phyloP scores from a whole-genome alignment of 1,284 basidiomycete genomes.

The Puccinia horiana region DNA sequence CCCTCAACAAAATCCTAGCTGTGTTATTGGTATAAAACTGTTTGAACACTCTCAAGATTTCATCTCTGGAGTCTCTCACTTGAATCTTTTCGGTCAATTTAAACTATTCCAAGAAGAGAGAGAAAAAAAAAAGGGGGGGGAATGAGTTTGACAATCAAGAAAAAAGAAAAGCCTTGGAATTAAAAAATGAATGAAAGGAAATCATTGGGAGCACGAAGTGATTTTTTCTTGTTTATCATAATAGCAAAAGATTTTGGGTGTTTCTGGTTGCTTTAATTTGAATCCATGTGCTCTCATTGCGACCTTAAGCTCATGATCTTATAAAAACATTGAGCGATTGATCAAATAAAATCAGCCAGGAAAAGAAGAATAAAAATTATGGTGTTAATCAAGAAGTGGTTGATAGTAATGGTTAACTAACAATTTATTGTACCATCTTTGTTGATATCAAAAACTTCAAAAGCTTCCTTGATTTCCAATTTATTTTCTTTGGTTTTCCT shows the following conservation, averaged over 20 bases:
- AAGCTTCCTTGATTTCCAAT: constrained; percentile 97
- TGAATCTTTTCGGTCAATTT: constrained; percentile 90
- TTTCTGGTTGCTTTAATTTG: constrained; percentile 96
- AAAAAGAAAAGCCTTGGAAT: too few relatives aligned
- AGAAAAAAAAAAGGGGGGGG: too few relatives aligned
- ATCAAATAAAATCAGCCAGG: not conserved
- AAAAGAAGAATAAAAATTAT: not conserved
- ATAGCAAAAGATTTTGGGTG: constrained; percentile 88
- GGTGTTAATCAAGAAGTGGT: not conserved
- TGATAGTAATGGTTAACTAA: constrained; percentile 10
- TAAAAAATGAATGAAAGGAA: too few relatives aligned
- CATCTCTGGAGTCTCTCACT: constrained; percentile 90
- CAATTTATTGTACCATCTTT: constrained; percentile 74
- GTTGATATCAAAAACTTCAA: constrained; percentile 98
- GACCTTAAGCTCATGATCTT: constrained; percentile 96
- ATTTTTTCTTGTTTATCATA: constrained; percentile 87
- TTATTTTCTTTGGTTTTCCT: constrained; percentile 80
- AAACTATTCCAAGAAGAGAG: constrained; percentile 60
- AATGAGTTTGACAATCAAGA: too few relatives aligned
- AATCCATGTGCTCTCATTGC: constrained; percentile 97
- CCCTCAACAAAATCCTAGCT: constrained; percentile 87
- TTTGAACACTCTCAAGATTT: constrained; percentile 91
- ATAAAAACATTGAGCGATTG: not conserved
- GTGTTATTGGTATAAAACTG: constrained; percentile 95
- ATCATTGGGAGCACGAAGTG: too few relatives aligned